These are phyloP conservation scores for Debaryomyces coudertii DNA, from an alignment of 1,139 yeast genomes.

Conservation along the genomic window DNA sequence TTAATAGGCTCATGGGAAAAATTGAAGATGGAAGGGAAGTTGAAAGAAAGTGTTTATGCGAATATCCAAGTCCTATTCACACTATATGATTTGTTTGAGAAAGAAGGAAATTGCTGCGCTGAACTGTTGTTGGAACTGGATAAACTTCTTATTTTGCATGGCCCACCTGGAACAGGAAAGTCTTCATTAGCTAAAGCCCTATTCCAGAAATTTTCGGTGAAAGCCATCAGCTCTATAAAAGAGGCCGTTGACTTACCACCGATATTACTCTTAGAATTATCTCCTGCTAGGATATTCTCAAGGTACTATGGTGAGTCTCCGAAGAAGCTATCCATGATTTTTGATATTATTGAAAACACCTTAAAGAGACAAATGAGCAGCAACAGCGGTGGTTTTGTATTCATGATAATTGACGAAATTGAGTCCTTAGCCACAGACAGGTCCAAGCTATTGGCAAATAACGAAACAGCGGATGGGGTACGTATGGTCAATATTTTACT, in stretches of 20 bases:
- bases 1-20: conserved; percentile 32
- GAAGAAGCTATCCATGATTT: conserved; percentile 33
- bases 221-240: conserved; percentile 14
- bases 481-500: conserved; percentile 42
- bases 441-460: conserved; percentile 28
- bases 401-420: conserved; percentile 40
- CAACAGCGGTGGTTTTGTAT: conserved; percentile 21
- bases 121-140: conserved; percentile 11
- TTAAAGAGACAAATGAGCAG: conserved; percentile 13
- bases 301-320: conserved; percentile 46
- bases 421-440: conserved; percentile 44
- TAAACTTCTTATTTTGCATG: conserved; percentile 36
- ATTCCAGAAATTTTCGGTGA: conserved; percentile 34
- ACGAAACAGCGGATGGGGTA: conserved; percentile 39
- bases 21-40: conserved; percentile 23
- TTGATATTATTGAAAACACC: conserved; percentile 27
- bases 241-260: conserved; percentile 9
- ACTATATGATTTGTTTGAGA: conserved; percentile 14
- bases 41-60: conserved; percentile 26
- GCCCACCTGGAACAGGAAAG: conserved; percentile 59
- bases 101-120: not conserved
- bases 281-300: conserved; percentile 40
- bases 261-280: conserved; percentile 31
- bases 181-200: conserved; percentile 50
- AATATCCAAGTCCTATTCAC: conserved; percentile 27